Conservation (phyloP, 306 rosid species). For the Castanea mollissima region DNA sequence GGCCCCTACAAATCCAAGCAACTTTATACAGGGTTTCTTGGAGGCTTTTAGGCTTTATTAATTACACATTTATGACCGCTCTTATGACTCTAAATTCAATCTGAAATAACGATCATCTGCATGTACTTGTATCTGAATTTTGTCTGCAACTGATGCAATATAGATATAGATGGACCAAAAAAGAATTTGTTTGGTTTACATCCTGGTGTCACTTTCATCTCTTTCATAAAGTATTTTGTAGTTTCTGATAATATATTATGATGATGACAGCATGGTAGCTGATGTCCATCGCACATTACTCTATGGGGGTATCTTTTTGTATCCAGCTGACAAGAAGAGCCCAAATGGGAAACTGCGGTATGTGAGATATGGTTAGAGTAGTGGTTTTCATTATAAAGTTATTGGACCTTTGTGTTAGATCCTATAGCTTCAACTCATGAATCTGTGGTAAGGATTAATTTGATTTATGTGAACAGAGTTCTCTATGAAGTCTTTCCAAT, state of each 20-base stretch:
- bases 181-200: neutral
- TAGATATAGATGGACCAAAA: neutral
- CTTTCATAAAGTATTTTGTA: neutral
- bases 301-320: slow-evolving; percentile 92
- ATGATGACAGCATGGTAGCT: slow-evolving; percentile 87
- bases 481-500: slow-evolving; percentile 96
- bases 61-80: neutral
- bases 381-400: neutral
- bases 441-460: neutral
- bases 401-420: neutral
- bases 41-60: neutral
- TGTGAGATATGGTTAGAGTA: slow-evolving; percentile 7
- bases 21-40: neutral
- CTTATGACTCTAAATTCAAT: neutral
- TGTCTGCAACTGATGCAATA: neutral
- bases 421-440: neutral
- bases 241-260: neutral
- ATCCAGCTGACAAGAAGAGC: slow-evolving; percentile 95
- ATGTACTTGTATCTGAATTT: too few species aligned
- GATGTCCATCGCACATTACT: slow-evolving; percentile 99
- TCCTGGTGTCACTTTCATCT: neutral
- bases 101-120: too few species aligned
- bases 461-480: slow-evolving; percentile 44
- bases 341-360: slow-evolving; percentile 98
- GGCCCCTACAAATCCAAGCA: neutral